Conservation (phyloP, 2,329 filamentous ascomycete genomes). For the Pseudocercospora macadamiae region DNA sequence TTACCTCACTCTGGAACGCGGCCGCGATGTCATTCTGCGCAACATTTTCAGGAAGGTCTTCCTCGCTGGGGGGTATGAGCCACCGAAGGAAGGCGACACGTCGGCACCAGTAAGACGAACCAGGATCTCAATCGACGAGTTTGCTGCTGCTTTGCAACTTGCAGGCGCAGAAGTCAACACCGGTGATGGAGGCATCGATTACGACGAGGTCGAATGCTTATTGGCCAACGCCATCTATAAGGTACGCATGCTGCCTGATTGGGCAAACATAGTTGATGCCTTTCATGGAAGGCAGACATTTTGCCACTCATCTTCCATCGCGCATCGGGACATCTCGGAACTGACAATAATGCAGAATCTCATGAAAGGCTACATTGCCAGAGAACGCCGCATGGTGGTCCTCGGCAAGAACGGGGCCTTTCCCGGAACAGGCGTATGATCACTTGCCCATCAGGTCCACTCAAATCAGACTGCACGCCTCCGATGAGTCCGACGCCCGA, state of each 20-base stretch:
- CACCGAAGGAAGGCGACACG: constrained; percentile 61
- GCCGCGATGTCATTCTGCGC: constrained; percentile 85
- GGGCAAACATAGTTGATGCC: background rate
- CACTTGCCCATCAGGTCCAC: too few relatives aligned
- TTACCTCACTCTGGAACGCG: constrained; percentile 90
- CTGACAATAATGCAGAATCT: constrained; percentile 63
- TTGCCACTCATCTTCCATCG: constrained; percentile 1
- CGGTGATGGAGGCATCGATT: constrained; percentile 69
- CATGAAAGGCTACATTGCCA: constrained; percentile 98
- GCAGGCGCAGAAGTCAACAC: constrained; percentile 55
- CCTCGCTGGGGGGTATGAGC: constrained; percentile 70
- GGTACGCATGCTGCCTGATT: constrained; percentile 55
- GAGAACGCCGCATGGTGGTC: constrained; percentile 86
- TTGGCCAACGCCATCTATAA: constrained; percentile 98
- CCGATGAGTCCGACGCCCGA: too few relatives aligned
- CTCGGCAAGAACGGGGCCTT: constrained; percentile 91
- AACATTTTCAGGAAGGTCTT: constrained; percentile 94
- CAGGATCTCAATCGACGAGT: constrained; percentile 80
- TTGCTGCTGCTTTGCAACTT: constrained; percentile 80
- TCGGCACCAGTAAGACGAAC: constrained; percentile 68
- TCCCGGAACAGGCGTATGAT: constrained; percentile 75
- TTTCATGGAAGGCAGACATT: too few relatives aligned
- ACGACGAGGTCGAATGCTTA: constrained; percentile 93
- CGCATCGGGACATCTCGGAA: constrained; percentile 8
- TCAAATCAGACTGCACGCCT: too few relatives aligned